Base-by-base conservation (phyloP, 2,329 filamentous ascomycete genomes). In the Myriosclerotinia duriaeana region DNA sequence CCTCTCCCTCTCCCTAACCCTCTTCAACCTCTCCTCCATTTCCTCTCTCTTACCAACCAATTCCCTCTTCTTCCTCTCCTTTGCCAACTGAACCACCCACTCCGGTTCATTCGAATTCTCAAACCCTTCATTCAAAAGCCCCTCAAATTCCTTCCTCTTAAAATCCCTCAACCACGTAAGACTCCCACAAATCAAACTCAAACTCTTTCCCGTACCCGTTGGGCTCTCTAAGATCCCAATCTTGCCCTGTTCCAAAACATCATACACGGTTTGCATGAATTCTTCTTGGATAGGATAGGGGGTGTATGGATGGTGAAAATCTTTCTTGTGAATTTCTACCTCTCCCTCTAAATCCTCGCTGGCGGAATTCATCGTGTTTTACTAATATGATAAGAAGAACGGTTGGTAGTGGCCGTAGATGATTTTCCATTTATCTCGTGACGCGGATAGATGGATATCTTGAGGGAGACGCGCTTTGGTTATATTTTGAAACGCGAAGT, bases 141-240 rank as follows among this genome's bases (percentile, higher is more conserved):
- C 63, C 40, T 40, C 42, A 8, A 53, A n/a, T 56, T 71, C 73
- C 70, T 64, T 72, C 64, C 56, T 65, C 79, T 90, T 89, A 74
- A 89, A 82, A 66, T 90, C 85, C 68, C 89, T 84, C 15, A 91
- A 79, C 89, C 89, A 92, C 3, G 89, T 91, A 71, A 91, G 75
- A 22, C 89, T 85, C 56, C 85, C 87, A 77, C 89, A 92, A 67
- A 91, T 90, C 62, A 92, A 78, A 76, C 89, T 91, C 59, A 91
- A 73, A 1, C 89, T 91, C 80, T 92, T 92, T 53, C 89, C 89
- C 78, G 80, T 83, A 78, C 89, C 89, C 64, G 89, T 91, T 20
- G 89, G 89, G 53, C 87, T 90, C 74, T 92, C 89, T 70, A 92
- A 88, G 58, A 92, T 88, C 30, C 87, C 89, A 61, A 92, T 81